phyloP scores from a whole-genome alignment of 1,139 yeast genomes.

The Blastobotrys buckinghamii region DNA sequence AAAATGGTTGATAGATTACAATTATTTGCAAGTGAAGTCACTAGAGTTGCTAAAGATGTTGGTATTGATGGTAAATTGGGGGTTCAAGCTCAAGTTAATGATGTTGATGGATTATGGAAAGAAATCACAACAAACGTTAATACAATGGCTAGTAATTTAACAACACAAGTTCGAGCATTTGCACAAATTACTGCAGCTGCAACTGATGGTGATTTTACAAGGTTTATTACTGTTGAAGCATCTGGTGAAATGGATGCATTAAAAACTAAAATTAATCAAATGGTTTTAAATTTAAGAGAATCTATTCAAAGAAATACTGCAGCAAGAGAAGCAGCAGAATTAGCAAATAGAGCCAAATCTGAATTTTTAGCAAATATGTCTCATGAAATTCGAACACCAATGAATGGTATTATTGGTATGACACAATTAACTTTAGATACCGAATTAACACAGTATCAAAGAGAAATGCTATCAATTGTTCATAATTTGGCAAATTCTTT shows the following conservation, averaged over 20 bases:
- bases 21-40: conserved; percentile 81
- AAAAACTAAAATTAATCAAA: conserved; percentile 84
- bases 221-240: conserved; percentile 87
- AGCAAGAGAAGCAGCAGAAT: conserved; percentile 89
- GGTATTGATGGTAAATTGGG: conserved; percentile 92
- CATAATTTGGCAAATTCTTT: conserved; percentile 80
- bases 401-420: conserved; percentile 92
- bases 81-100: conserved; percentile 85
- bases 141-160: conserved; percentile 86
- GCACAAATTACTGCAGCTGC: conserved; percentile 94
- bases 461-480: conserved; percentile 84
- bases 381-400: conserved; percentile 86
- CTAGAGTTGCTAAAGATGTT: conserved; percentile 85
- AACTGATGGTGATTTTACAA: conserved; percentile 86
- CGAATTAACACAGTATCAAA: conserved; percentile 78
- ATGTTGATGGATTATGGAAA: conserved; percentile 89
- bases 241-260: conserved; percentile 92
- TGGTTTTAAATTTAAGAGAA: conserved; percentile 83
- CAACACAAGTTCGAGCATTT: conserved; percentile 88
- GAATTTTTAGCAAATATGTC: conserved; percentile 90
- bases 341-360: conserved; percentile 85
- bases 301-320: conserved; percentile 88
- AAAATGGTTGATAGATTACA: conserved; percentile 91
- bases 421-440: conserved; percentile 84
- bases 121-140: conserved; percentile 90